phyloP scores from a whole-genome alignment of 1,139 yeast species.

The Kurtzmaniella natalensis region DNA sequence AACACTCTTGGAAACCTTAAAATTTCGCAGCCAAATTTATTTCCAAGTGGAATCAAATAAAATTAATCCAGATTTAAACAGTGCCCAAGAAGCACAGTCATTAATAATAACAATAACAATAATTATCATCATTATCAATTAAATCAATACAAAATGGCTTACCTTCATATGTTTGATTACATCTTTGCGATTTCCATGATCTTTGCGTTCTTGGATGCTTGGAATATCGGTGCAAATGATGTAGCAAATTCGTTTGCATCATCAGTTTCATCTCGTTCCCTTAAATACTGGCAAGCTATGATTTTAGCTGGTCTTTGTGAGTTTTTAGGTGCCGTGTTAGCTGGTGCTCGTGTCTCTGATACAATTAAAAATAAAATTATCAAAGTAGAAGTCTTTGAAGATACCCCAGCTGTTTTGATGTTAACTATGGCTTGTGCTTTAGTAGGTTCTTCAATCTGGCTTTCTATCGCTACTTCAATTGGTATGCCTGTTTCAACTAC shows the following conservation, averaged over 20 bases:
- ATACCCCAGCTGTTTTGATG: constrained; percentile 68
- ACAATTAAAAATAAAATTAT: constrained; percentile 63
- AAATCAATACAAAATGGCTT: constrained; percentile 7
- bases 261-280: constrained; percentile 64
- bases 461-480: constrained; percentile 58
- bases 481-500: constrained; percentile 81
- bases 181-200: constrained; percentile 63
- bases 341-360: constrained; percentile 67
- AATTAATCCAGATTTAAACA: too few relatives aligned
- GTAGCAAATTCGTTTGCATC: constrained; percentile 80
- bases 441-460: constrained; percentile 73
- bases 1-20: too few relatives aligned
- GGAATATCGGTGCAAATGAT: constrained; percentile 81
- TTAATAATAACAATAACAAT: too few relatives aligned
- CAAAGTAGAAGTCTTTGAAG: constrained; percentile 43
- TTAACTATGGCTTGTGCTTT: constrained; percentile 72
- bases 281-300: constrained; percentile 75
- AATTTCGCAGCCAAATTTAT: too few relatives aligned
- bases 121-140: background rate
- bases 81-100: background rate
- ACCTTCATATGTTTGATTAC: constrained; percentile 58
- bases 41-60: too few relatives aligned
- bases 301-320: constrained; percentile 63
- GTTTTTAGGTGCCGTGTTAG: constrained; percentile 69
- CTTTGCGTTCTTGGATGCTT: constrained; percentile 77